A percentile compares a stretch with the other conserved stretches of the same genome.
phyloP scores from a whole-genome alignment of 345 rosid species.

The Linum trigynum region DNA sequence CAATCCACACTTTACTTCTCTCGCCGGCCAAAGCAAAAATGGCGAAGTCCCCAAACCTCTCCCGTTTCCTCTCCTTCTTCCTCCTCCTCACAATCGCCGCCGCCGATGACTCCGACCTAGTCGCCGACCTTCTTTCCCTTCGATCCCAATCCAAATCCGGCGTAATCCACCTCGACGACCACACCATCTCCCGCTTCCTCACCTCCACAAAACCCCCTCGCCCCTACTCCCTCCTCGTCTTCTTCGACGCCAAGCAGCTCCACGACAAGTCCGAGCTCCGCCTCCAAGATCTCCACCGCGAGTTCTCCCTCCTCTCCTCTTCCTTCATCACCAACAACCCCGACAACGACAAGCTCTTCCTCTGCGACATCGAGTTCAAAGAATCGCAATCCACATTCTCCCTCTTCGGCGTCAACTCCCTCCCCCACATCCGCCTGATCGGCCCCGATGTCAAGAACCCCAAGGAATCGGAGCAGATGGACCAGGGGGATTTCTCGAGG shows the following conservation, averaged over 20 bases:
- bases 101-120: slow-evolving; percentile 37
- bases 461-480: slow-evolving; percentile 60
- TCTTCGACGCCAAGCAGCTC: slow-evolving; percentile 78
- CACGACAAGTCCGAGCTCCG: slow-evolving; percentile 64
- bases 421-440: slow-evolving; percentile 87
- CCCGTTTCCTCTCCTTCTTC: neutral
- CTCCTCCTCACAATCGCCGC: slow-evolving; percentile 23
- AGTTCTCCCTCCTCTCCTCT: slow-evolving; percentile 60
- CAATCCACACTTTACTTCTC: neutral
- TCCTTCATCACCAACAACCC: slow-evolving; percentile 63
- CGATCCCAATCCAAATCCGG: slow-evolving; percentile 57
- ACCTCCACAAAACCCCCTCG: slow-evolving; percentile 61
- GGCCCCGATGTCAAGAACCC: slow-evolving; percentile 38
- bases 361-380: slow-evolving; percentile 72
- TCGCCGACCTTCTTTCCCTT: slow-evolving; percentile 49
- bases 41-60: slow-evolving; percentile 7
- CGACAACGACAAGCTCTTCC: slow-evolving; percentile 51
- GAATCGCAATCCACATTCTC: slow-evolving; percentile 55
- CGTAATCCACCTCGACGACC: slow-evolving; percentile 75
- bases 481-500: slow-evolving; percentile 55
- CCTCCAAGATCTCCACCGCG: slow-evolving; percentile 52
- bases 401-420: slow-evolving; percentile 69
- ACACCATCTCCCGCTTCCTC: slow-evolving; percentile 59
- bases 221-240: slow-evolving; percentile 62
- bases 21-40: slow-evolving; percentile 6